Base-by-base conservation (phyloP, 441 rosid genomes). In the Pelargonium fulgidum region DNA sequence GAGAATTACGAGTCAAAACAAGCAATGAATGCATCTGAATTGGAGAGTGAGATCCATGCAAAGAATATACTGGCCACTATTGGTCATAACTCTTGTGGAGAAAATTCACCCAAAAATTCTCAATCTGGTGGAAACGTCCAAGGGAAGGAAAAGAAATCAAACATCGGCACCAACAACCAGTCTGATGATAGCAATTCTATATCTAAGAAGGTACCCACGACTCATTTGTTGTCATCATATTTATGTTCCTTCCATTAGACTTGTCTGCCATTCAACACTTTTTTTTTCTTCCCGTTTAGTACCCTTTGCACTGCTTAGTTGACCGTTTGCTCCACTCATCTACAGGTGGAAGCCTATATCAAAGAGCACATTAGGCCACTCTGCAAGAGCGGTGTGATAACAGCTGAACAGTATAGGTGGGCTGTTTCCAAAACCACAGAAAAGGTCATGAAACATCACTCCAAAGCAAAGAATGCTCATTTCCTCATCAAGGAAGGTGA, bases 311-410 rank as follows among this genome's bases (percentile, higher is more conserved):
- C 26, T 19, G 2, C 62, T 17, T 8, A 56, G 33, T 58, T 58
- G 41, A 24, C 39, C n/a, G 13, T 3, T 62, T 11, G 42, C 3
- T 76, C 62, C 10, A 4, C 62, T 70, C 70, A 1, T 72, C 16
- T 64, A 4, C 77, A 92, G 99, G 99, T 95, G 63, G 98, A 95
- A 81, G 88, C 89, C 39, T 95, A 92, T 80, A 80, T 95, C 80
- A 95, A 95, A 80, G 98, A 95, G 79, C 98, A 95, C 83, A 83
- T 95, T 58, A 85, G 99, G 78, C 97, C 97, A 44, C 87, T 92
- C 63, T 95, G 97, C 66, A 95, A 86, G 82, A 95, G 96, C 73
- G 88, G 95, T 47, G 89, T 95, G 75, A 89, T 92, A 71, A 83
- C 87, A 12, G 78, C 81, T 7, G 97, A 90, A 64, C 96, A 90